Percentiles rank a stretch among this genome's conserved stretches.
Evolutionary conservation across 345 rosid genomes (phyloP).

Genomic region (Acer saccharum): DNA sequence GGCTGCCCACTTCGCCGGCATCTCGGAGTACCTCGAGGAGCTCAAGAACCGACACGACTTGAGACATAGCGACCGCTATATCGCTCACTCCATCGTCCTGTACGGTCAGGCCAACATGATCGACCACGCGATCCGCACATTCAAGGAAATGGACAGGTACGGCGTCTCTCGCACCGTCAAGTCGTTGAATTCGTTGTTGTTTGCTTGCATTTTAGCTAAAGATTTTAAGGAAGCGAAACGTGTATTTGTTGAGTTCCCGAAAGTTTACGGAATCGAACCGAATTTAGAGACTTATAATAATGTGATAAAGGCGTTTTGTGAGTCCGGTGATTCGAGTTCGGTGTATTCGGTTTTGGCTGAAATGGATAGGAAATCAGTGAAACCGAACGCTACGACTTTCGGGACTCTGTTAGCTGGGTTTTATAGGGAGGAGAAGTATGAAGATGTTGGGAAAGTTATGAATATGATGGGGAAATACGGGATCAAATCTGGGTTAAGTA

Average conservation of each 20-base stretch:
- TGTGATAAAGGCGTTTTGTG: constrained; percentile 67
- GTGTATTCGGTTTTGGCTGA: constrained; percentile 66
- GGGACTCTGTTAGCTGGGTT: constrained; percentile 63
- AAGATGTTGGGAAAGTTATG: constrained; percentile 70
- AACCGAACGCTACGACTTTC: constrained; percentile 53
- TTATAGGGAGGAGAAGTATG: constrained; percentile 69
- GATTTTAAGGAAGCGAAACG: constrained; percentile 59
- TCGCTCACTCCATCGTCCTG: constrained; percentile 61
- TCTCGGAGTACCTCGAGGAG: constrained; percentile 59
- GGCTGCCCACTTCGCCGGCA: constrained; percentile 49
- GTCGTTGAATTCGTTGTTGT: constrained; percentile 64
- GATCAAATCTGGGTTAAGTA: constrained; percentile 39
- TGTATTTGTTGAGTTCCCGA: constrained; percentile 63
- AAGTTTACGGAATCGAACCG: constrained; percentile 52
- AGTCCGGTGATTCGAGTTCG: constrained; percentile 63
- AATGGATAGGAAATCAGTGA: constrained; percentile 67
- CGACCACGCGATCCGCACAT: constrained; percentile 54
- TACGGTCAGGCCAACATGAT: constrained; percentile 84
- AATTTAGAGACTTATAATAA: constrained; percentile 62
- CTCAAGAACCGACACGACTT: constrained; percentile 64
- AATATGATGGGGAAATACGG: constrained; percentile 57
- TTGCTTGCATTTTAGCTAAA: constrained; percentile 64
- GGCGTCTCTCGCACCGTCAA: constrained; percentile 52
- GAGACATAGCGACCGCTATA: constrained; percentile 51
- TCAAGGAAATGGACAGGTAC: constrained; percentile 48